phyloP scores from a whole-genome alignment of 2,329 filamentous ascomycete species.

The Chaetomium globosum region DNA sequence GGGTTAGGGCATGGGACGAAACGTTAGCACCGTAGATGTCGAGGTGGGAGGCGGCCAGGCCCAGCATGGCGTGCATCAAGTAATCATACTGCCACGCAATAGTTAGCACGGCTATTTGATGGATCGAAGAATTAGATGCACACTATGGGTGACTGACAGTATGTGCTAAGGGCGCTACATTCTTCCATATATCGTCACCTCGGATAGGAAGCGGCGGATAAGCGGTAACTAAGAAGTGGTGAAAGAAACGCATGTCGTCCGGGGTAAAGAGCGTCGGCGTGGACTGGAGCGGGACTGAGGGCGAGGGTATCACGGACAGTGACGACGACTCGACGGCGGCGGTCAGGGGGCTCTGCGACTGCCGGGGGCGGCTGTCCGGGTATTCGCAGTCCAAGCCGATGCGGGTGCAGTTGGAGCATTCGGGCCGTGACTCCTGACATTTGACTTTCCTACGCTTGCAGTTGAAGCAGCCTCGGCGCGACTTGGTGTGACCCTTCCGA shows the following conservation, averaged over 20 bases:
- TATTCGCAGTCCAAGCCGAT: constrained; percentile 46
- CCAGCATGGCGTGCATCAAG: constrained; percentile 49
- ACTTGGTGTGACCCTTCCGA: constrained; percentile 45
- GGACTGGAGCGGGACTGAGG: constrained; percentile 30
- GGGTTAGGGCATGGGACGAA: constrained; percentile 41
- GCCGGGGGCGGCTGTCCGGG: constrained; percentile 29
- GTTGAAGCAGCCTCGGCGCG: constrained; percentile 45
- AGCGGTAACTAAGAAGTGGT: constrained; percentile 54
- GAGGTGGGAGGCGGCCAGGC: constrained; percentile 47
- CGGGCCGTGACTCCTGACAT: constrained; percentile 45
- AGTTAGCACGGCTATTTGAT: background rate
- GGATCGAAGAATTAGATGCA: background rate
- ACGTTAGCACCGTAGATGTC: constrained; percentile 35
- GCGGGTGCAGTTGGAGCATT: constrained; percentile 44
- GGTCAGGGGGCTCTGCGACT: constrained; percentile 20
- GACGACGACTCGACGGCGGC: constrained; percentile 26
- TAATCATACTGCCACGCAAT: constrained; percentile 43
- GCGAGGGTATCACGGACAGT: constrained; percentile 40
- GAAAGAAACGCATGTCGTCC: constrained; percentile 55
- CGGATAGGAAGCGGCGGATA: constrained; percentile 47
- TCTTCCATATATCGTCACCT: constrained; percentile 44
- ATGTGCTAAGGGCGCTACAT: constrained; percentile 45
- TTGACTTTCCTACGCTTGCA: constrained; percentile 52
- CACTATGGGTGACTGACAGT: constrained; percentile 36
- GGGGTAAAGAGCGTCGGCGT: constrained; percentile 43